Base-by-base conservation (phyloP, 805 yeast genomes). In the Isabelozyma heimii region DNA sequence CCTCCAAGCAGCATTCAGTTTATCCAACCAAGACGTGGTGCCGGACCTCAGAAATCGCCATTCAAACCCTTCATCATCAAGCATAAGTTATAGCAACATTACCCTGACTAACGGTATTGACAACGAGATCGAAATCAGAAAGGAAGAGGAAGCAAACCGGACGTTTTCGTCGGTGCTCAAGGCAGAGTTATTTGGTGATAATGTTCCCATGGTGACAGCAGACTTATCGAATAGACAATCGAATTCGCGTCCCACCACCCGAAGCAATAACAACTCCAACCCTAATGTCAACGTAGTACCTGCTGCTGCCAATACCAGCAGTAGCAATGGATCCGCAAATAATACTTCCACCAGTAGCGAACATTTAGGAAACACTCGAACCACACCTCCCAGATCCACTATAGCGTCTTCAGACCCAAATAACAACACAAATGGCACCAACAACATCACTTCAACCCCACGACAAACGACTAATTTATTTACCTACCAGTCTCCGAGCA, bases 121-220 rank as follows among this genome's bases (percentile, higher is more conserved):
- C 45, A 78, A 77, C 54, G 95, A 87, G 57, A 70, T 86, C 17
- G 94, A 88, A 52, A 71, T 75, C 37, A 79, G 84, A 53, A 76
- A 83, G 54, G 89, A 84, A 60, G 86, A 85, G 56, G 96, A 89
- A 60, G 97, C 97, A 4, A 89, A 89, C 62, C 74, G 87, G 54
- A 89, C 96, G 0, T 94, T 91, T 66, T 85, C 91, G 47, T 83
- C 92, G 0, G 88, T 94, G 2, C 70, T 94, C 43, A 87, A 88
- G 57, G 88, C 95, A 33, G 99, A 94, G 65, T 70, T 94, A 35
- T 94, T 94, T 73, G 98, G 97, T 13, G 94, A 87, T 61, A 82
- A 87, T 52, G 82, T 89, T 4, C 89, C 91, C 5, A 66, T 66
- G 71, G 75, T 76, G 9, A 62, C 73, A 4, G 70, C 78, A 9